A percentile compares a stretch with the other conserved stretches of the same genome.
These are phyloP conservation scores for Prunus mongolica DNA, from an alignment of 306 rosid species.

Conservation along the genomic window DNA sequence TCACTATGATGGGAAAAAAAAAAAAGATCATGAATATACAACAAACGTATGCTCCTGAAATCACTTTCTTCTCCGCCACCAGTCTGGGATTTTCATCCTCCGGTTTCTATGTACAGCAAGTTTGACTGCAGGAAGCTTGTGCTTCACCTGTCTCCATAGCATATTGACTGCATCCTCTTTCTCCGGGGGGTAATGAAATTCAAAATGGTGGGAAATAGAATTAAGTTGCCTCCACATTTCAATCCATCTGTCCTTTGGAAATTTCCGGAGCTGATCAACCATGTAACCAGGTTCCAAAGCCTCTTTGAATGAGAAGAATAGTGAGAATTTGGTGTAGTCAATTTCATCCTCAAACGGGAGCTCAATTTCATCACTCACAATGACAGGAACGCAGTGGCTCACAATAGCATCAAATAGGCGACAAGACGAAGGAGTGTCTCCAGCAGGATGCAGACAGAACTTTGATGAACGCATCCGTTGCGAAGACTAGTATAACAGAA, in stretches of 20 bases:
- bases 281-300: conserved; percentile 79
- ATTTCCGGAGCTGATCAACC: conserved; percentile 60
- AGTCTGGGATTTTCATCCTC: conserved; percentile 85
- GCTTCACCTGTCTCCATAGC: conserved; percentile 95
- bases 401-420: conserved; percentile 96
- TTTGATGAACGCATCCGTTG: conserved; percentile 85
- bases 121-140: conserved; percentile 73
- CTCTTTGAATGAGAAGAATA: conserved; percentile 88
- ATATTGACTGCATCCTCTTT: conserved; percentile 85
- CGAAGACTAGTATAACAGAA: conserved; percentile 60
- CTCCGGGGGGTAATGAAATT: conserved; percentile 80
- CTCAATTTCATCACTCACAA: conserved; percentile 93
- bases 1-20: conserved; percentile 26
- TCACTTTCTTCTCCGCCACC: conserved; percentile 73
- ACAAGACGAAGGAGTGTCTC: conserved; percentile 98
- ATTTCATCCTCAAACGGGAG: conserved; percentile 96
- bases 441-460: conserved; percentile 95
- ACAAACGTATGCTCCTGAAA: conserved; percentile 10
- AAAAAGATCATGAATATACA: conserved; percentile 44
- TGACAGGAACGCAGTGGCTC: conserved; percentile 94
- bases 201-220: conserved; percentile 68
- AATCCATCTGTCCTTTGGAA: conserved; percentile 79
- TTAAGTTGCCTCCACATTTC: conserved; percentile 86
- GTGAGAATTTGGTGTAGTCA: conserved; percentile 71
- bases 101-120: conserved; percentile 67